phyloP scores from a whole-genome alignment of 1,139 yeast species.

The Arxiozyma telluris region DNA sequence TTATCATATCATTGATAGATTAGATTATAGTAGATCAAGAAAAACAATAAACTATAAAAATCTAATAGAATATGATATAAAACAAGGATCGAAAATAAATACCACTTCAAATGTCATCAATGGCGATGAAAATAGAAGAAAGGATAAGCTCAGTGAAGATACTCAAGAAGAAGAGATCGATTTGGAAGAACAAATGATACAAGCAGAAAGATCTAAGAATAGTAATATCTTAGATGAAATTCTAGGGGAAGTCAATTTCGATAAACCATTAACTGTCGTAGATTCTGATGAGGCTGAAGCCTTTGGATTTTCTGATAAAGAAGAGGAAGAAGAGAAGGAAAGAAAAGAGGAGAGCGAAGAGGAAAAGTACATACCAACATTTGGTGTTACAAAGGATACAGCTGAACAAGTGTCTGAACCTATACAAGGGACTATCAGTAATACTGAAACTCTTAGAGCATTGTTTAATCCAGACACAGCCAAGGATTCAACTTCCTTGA shows the following conservation, averaged over 20 bases:
- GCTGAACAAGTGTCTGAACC: slow-evolving; percentile 5
- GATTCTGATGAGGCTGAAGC: slow-evolving; percentile 37
- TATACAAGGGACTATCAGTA: slow-evolving; percentile 30
- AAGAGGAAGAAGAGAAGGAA: slow-evolving; percentile 16
- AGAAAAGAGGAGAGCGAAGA: slow-evolving; percentile 31
- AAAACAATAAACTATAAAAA: slow-evolving; percentile 7
- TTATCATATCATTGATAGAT: slow-evolving; percentile 66
- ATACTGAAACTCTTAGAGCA: slow-evolving; percentile 54
- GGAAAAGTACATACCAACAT: slow-evolving; percentile 46
- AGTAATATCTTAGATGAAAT: slow-evolving; percentile 45
- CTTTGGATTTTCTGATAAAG: slow-evolving; percentile 43
- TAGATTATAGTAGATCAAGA: slow-evolving; percentile 24
- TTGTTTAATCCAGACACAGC: slow-evolving; percentile 46
- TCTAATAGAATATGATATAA: slow-evolving; percentile 8
- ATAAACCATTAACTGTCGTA: slow-evolving; percentile 48
- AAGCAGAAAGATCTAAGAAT: slow-evolving; percentile 32
- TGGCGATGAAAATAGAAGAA: slow-evolving; percentile 19
- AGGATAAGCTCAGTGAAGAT: slow-evolving; percentile 13
- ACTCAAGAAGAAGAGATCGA: slow-evolving; percentile 25
- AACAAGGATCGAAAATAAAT: slow-evolving; percentile 9
- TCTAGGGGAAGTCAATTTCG: slow-evolving; percentile 48
- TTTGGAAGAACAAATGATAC: slow-evolving; percentile 2
- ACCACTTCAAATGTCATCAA: slow-evolving; percentile 10
- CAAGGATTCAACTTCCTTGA: not conserved
- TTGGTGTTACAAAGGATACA: slow-evolving; percentile 31